Percentiles rank a stretch among this genome's conserved stretches.
phyloP scores from a whole-genome alignment of 768 basidiomycete genomes.

The Mycena filopes region DNA sequence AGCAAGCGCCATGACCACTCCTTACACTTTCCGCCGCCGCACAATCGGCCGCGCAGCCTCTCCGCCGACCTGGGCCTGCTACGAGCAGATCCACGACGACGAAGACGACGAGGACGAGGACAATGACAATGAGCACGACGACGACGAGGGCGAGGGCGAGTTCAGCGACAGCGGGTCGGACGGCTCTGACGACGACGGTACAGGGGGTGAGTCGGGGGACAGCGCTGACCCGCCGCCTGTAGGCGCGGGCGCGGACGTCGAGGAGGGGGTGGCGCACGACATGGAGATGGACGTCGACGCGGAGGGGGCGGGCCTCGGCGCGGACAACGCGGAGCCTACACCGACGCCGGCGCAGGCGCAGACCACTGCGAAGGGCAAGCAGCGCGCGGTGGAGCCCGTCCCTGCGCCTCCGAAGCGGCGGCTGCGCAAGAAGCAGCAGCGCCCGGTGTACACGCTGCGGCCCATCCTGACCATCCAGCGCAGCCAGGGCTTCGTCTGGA shows the following conservation, averaged over 20 bases:
- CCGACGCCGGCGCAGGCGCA: constrained; percentile 9
- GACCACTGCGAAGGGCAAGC: constrained; percentile 81
- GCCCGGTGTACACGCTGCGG: constrained; percentile 66
- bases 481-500: constrained; percentile 93
- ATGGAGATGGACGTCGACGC: constrained; percentile 68
- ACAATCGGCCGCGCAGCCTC: constrained; percentile 84
- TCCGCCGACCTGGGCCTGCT: constrained; percentile 90
- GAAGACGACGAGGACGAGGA: constrained; percentile 70
- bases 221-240: constrained; percentile 45
- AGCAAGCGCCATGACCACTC: constrained; percentile 49
- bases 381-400: constrained; percentile 78
- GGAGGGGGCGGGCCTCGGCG: constrained; percentile 37
- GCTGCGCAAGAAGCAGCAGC: constrained; percentile 59
- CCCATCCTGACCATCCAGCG: constrained; percentile 89
- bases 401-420: constrained; percentile 57
- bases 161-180: constrained; percentile 63
- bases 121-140: constrained; percentile 58
- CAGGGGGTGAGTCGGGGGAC: constrained; percentile 50
- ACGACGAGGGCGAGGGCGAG: constrained; percentile 75
- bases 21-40: constrained; percentile 73
- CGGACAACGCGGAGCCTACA: constrained; percentile 43
- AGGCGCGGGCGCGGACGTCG: constrained; percentile 40
- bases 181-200: constrained; percentile 72
- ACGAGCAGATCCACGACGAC: constrained; percentile 86
- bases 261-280: constrained; percentile 53